A percentile compares a stretch with the other conserved stretches of the same genome.
phyloP scores from a whole-genome alignment of 768 basidiomycete species.

The Tylopilus sp. region DNA sequence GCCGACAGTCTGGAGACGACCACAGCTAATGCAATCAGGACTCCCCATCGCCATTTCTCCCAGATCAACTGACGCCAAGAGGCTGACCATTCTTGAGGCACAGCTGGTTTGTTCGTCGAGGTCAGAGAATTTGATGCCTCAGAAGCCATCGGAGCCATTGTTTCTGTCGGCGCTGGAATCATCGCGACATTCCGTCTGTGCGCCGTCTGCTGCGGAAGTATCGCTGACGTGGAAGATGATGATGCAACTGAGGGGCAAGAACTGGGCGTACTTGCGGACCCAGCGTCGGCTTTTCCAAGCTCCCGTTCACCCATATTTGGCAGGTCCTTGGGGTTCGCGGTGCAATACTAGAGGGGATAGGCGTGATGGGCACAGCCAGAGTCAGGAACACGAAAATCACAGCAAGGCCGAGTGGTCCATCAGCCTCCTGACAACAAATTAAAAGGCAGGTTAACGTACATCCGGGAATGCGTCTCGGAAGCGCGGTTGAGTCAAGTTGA shows the following conservation, averaged over 20 bases:
- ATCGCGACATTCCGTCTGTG: constrained; percentile 19
- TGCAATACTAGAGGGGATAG: constrained; percentile 56
- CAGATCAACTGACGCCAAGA: constrained; percentile 65
- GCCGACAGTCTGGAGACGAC: constrained; percentile 75
- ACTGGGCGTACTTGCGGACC: constrained; percentile 22
- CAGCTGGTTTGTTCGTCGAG: constrained; percentile 27
- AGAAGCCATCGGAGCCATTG: constrained; percentile 2
- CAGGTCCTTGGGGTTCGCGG: constrained; percentile 59
- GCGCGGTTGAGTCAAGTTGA: constrained; percentile 76
- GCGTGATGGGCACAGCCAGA: constrained; percentile 13
- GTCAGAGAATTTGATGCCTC: constrained; percentile 22
- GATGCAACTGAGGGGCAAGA: constrained; percentile 12
- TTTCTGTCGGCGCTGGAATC: constrained; percentile 19
- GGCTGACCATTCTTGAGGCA: constrained; percentile 50
- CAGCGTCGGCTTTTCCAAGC: constrained; percentile 45
- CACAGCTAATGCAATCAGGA: constrained; percentile 73
- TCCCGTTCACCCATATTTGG: constrained; percentile 94
- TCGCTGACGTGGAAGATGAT: constrained; percentile 20
- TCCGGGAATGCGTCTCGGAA: constrained; percentile 90
- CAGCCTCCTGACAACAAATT: constrained; percentile 20
- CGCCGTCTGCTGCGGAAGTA: constrained; percentile 19
- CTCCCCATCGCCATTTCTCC: constrained; percentile 86
- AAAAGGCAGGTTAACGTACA: constrained; percentile 45
- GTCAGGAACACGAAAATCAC: constrained; percentile 15
- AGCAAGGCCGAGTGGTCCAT: constrained; percentile 17